phyloP scores from a whole-genome alignment of 202 grass and related monocot species.

The Saccharum hybrid region DNA sequence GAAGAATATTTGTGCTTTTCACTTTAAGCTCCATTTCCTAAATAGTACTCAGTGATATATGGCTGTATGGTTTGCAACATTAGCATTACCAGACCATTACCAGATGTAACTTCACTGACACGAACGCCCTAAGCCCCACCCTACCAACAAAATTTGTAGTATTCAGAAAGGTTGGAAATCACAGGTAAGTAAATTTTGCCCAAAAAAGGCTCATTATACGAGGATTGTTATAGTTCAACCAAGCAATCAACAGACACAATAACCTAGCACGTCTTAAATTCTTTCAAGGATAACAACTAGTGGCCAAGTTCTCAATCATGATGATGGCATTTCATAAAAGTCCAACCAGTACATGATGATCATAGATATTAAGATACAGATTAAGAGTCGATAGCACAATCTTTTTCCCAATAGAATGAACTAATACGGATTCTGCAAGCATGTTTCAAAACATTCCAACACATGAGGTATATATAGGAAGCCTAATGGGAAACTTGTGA shows the following conservation, averaged over 20 bases:
- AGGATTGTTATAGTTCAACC: not conserved
- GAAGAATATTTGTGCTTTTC: not conserved
- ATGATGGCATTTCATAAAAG: not conserved
- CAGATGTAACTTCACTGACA: not conserved
- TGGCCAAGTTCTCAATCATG: not conserved
- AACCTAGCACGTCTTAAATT: not conserved
- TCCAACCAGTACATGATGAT: not conserved
- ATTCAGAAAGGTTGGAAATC: not conserved
- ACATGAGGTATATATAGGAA: too few species aligned
- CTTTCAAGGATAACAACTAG: not conserved
- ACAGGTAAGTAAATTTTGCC: not conserved
- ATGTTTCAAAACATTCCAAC: too few species aligned
- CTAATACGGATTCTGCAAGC: not conserved
- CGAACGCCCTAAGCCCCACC: not conserved
- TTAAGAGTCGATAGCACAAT: not conserved
- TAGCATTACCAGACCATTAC: not conserved
- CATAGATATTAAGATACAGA: not conserved
- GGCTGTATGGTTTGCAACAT: too few species aligned
- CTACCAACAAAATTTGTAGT: not conserved
- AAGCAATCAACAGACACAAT: conserved; percentile 6
- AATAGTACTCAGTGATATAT: too few species aligned
- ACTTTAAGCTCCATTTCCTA: not conserved
- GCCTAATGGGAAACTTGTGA: too few species aligned
- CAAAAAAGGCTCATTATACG: conserved; percentile 1
- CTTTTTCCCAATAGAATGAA: not conserved